phyloP scores from a whole-genome alignment of 192 early-diverging fungal species.

The Coemansia sp. region DNA sequence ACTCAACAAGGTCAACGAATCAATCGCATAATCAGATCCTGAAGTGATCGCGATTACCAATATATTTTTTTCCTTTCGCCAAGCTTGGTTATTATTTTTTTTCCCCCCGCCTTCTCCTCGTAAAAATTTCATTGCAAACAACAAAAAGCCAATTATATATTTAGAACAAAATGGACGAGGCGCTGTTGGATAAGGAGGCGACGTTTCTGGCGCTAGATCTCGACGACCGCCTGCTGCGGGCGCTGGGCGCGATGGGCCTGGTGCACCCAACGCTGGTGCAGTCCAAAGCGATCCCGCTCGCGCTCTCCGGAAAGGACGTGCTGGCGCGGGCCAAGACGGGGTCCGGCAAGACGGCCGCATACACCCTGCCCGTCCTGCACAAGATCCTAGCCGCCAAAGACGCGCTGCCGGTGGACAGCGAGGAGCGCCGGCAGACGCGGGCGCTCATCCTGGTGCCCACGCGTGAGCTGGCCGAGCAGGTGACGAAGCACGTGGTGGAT shows the following conservation, averaged over 20 bases:
- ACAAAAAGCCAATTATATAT: no score
- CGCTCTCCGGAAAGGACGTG: conserved; percentile 90
- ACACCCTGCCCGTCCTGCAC: conserved; percentile 86
- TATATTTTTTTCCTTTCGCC: not conserved
- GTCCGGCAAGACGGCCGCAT: conserved; percentile 96
- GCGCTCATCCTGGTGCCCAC: conserved; percentile 91
- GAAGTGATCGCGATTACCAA: no score
- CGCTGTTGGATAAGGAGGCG: conserved; percentile 52
- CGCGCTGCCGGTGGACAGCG: conserved; percentile 34
- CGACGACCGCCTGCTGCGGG: conserved; percentile 84
- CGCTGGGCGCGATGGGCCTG: conserved; percentile 81
- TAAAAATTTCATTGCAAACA: not conserved
- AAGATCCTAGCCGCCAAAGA: conserved; percentile 80
- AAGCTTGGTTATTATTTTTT: not conserved
- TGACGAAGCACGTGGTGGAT: conserved; percentile 70
- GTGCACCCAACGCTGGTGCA: conserved; percentile 88
- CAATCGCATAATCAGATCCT: no score
- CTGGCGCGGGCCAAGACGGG: conserved; percentile 91
- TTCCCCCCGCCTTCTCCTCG: not conserved
- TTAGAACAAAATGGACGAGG: conserved; percentile 33
- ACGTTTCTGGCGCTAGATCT: conserved; percentile 71
- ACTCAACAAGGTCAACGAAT: no score
- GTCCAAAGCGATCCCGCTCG: conserved; percentile 83
- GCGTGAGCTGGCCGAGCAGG: conserved; percentile 93
- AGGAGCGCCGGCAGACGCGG: conserved; percentile 31